Base-by-base conservation (phyloP, 2,329 filamentous ascomycete species). In the Fusarium denticulatum region DNA sequence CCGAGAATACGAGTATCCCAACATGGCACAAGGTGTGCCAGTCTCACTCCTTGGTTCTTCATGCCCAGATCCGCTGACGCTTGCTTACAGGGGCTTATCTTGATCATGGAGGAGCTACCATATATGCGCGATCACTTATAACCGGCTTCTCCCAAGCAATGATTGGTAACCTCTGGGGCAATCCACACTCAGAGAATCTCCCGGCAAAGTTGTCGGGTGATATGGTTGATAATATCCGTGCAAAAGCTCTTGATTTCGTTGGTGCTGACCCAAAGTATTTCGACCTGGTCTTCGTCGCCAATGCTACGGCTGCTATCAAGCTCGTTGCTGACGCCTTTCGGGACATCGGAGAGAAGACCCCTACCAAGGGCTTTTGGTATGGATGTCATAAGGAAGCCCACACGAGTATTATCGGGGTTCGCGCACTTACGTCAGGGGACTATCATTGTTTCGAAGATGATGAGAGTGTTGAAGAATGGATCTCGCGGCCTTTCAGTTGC, bases 321-420 rank as follows among this genome's bases (percentile, higher is more conserved):
- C 81, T 91, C 13, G 88, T 91, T 20, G 86, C 85, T 47, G 90
- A 91, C 53, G 85, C 84, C 39, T 88, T 91, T 74, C 83, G 85
- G 34, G 88, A 89, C 72, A 81, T 88, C 32, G 84, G 86, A 6
- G 85, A 83, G 79, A 86, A 83, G 73, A 86, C 81, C 16, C 81
- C 82, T 58, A 79, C 83, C 46, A 78, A 82, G 52, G 76, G 81
- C 24, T 89, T 90, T 77, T 87, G 86, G 83, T 91, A 89, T 76
- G 87, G 86, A 22, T 90, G 90, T 72, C 90, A 92, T 79, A 84
- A 85, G 64, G 89, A 91, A 73, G 84, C 87, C 6, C 90, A 91
- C 77, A 92, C 89, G 16, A 91, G 88, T 73, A 80, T 91, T 28
- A 87, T 96, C 34, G 94, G 94, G 1, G 88, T 93, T 16, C 87